Conservation (phyloP, 2,329 filamentous ascomycete species). For the Trichoderma sp. region DNA sequence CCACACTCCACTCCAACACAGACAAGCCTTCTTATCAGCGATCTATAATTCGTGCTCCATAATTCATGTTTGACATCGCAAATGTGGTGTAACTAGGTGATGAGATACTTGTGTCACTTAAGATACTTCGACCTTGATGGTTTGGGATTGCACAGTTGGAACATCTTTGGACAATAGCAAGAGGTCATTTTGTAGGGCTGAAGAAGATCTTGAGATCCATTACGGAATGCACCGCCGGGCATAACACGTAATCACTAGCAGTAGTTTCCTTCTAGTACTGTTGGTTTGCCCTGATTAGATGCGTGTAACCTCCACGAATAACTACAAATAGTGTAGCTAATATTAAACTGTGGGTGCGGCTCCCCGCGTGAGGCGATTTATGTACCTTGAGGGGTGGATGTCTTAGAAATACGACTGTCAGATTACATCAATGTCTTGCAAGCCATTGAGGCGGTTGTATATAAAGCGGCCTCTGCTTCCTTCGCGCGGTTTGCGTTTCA, state of each 20-base stretch:
- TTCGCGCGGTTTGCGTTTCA: background rate
- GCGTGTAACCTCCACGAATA: background rate
- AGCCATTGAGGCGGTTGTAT: background rate
- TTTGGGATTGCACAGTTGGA: background rate
- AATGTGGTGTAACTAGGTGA: background rate
- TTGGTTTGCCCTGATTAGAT: background rate
- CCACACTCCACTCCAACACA: background rate
- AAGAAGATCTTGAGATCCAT: background rate
- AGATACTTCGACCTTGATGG: background rate
- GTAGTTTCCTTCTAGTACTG: background rate
- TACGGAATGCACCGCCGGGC: background rate
- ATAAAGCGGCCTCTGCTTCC: background rate
- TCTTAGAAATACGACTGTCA: background rate
- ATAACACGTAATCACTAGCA: background rate
- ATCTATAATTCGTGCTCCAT: background rate
- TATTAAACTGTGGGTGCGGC: background rate
- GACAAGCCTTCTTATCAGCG: background rate
- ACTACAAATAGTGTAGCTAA: background rate
- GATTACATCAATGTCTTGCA: conserved; percentile 6
- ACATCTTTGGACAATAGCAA: too few relatives aligned
- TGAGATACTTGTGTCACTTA: background rate
- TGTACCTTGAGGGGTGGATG: background rate
- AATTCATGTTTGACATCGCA: background rate
- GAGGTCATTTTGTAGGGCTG: background rate
- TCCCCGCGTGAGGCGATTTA: background rate